Evolutionary conservation across 805 yeast species (phyloP).

Genomic region (Jamesozyma jinghongensis): DNA sequence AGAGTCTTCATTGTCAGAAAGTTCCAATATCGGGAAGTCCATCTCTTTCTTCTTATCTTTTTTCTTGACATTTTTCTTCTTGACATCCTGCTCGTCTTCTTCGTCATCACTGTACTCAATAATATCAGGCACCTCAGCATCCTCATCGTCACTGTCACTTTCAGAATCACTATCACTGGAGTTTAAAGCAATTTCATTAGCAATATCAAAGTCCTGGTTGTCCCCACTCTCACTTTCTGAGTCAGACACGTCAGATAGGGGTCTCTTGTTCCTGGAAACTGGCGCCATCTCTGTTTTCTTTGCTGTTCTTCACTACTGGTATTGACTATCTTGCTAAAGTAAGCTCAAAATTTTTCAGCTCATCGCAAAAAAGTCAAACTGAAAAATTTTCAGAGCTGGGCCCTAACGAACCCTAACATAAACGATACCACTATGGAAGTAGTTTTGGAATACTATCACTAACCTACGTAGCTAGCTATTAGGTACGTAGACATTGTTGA

Average conservation of each 20-base stretch:
- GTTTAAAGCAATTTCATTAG: conserved; percentile 46
- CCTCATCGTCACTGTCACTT: conserved; percentile 20
- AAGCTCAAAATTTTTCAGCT: conserved; percentile 4
- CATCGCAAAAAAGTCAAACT: conserved; percentile 8
- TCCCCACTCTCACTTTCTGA: conserved; percentile 13
- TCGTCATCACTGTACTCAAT: conserved; percentile 27
- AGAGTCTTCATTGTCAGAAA: conserved; percentile 39
- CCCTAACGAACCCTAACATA: neutral
- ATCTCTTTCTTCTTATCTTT: conserved; percentile 5
- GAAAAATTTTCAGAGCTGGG: conserved; percentile 1
- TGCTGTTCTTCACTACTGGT: neutral
- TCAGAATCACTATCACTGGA: conserved; percentile 32
- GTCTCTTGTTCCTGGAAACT: conserved; percentile 1
- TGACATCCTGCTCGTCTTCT: conserved; percentile 30
- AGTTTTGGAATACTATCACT: too few species aligned
- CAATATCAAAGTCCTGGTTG: conserved; percentile 44
- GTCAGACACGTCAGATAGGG: neutral
- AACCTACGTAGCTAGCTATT: too few species aligned
- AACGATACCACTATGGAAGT: neutral
- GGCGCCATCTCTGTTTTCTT: neutral
- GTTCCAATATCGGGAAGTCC: conserved; percentile 42
- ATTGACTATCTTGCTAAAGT: neutral
- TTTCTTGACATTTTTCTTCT: conserved; percentile 10
- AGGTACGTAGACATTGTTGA: too few species aligned
- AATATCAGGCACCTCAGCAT: conserved; percentile 20